These are phyloP conservation scores for Saccharomyces hybrid DNA, from an alignment of 1,139 yeast species.

Conservation along the genomic window DNA sequence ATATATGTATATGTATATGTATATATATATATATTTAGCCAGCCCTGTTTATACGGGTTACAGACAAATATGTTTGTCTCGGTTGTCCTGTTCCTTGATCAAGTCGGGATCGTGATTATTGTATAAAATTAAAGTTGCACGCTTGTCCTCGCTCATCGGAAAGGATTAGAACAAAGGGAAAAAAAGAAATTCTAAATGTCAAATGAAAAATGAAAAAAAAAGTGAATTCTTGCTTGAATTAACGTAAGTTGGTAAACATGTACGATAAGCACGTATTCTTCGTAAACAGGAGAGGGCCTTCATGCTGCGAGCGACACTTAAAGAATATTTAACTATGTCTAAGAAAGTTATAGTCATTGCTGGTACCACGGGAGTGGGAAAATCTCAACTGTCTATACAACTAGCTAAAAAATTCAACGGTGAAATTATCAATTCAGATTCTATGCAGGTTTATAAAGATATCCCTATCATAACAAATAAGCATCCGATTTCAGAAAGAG, in stretches of 20 bases:
- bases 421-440: conserved; percentile 89
- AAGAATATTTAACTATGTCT: background rate
- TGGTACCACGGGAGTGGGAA: conserved; percentile 98
- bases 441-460: conserved; percentile 85
- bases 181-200: background rate
- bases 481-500: conserved; percentile 73
- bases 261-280: background rate
- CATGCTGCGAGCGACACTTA: background rate
- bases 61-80: background rate
- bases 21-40: too few relatives aligned
- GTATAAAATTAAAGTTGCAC: background rate
- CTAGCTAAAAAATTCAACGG: conserved; percentile 73
- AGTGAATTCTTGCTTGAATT: background rate
- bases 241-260: background rate
- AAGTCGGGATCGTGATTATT: background rate
- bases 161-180: background rate
- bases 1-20: too few relatives aligned
- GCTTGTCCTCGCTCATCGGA: background rate
- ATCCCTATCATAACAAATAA: conserved; percentile 80
- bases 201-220: background rate
- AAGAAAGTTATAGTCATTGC: conserved; percentile 56
- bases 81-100: background rate
- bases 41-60: background rate
- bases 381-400: conserved; percentile 73
- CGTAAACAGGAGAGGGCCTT: background rate